Base-by-base conservation (phyloP, 306 rosid species). In the Rosa lucieae region DNA sequence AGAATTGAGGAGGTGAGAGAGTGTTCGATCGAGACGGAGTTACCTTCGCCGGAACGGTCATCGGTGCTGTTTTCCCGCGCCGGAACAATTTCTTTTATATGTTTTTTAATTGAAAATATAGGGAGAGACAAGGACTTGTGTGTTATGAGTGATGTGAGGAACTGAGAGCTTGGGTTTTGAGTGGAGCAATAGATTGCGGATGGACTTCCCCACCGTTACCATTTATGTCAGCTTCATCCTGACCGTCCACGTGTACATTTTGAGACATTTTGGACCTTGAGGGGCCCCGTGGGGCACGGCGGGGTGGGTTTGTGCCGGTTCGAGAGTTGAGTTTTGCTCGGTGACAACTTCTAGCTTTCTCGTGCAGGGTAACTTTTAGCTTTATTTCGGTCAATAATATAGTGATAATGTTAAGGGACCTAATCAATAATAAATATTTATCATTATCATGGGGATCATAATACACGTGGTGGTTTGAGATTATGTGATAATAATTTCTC, bases 1-100 rank as follows among this genome's bases (percentile, higher is more conserved):
- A 20, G 14, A 77, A 84, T 52, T 76, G 79, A 42, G 35, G 71
- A 40, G 68, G 67, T 43, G 78, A 67, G 17, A 66, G 18, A 77
- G 83, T 21, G 23, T 37, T 2, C 14, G 15, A 67, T 2, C 14
- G 15, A 67, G 69, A 20, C 47, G 8, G 49, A 77, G 17, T 32
- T 6, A 40, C 85, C 81, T 66, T 58, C 40, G 58, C 77, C 77
- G 78, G 88, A 83, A 71, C 59, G 67, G 46, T 42, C 43, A 69
- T 76, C 88, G 83, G 86, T 15, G 77, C 18, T 17, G 14, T 76
- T 78, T 76, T 10, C 90, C 90, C 85, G 84, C 82, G 77, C 87
- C 87, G 82, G 87, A 74, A 79, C 83, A 49, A 77, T 78, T 35
- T 23, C 32, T 21, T 11, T 58, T 42, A 35, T 51, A 35, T 8